phyloP scores from a whole-genome alignment of 1,284 basidiomycete species.

The Pulchroboletus neoregius region DNA sequence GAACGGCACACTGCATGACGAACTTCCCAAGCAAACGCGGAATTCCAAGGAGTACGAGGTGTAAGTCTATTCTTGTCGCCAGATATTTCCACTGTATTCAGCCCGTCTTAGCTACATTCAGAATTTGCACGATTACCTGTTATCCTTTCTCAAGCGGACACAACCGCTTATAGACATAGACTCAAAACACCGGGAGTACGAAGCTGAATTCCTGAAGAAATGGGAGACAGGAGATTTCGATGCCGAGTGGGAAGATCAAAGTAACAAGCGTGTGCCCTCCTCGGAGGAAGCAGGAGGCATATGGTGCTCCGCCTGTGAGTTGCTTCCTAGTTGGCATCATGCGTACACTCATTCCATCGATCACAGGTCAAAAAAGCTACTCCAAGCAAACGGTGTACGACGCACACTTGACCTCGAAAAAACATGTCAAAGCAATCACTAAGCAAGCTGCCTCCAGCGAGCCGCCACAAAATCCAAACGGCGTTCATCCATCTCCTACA shows the following conservation, averaged over 20 bases:
- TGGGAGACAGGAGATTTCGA: slow-evolving; percentile 79
- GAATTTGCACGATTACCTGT: slow-evolving; percentile 78
- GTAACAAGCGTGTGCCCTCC: slow-evolving; percentile 37
- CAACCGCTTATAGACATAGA: slow-evolving; percentile 85
- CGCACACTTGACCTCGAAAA: slow-evolving; percentile 91
- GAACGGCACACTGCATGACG: slow-evolving; percentile 57
- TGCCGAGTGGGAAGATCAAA: slow-evolving; percentile 69
- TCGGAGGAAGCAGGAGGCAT: slow-evolving; percentile 60
- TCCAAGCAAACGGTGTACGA: slow-evolving; percentile 98
- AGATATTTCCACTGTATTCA: slow-evolving; percentile 12
- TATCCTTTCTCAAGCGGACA: slow-evolving; percentile 84
- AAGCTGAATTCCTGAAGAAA: slow-evolving; percentile 67
- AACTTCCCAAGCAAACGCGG: slow-evolving; percentile 71
- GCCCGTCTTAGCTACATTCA: slow-evolving; percentile 65
- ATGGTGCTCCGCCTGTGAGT: slow-evolving; percentile 95
- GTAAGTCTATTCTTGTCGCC: slow-evolving; percentile 44
- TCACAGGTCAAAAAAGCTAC: slow-evolving; percentile 84
- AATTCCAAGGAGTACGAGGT: slow-evolving; percentile 73
- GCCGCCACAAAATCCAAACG: slow-evolving; percentile 60
- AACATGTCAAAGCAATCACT: slow-evolving; percentile 86
- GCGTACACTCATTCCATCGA: slow-evolving; percentile 10
- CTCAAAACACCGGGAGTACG: slow-evolving; percentile 59
- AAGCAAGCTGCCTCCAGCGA: slow-evolving; percentile 59
- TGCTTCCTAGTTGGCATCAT: slow-evolving; percentile 7
- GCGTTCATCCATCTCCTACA: slow-evolving; percentile 36